Conservation (phyloP, 1,139 yeast species). For the Petasospora fabianii region DNA sequence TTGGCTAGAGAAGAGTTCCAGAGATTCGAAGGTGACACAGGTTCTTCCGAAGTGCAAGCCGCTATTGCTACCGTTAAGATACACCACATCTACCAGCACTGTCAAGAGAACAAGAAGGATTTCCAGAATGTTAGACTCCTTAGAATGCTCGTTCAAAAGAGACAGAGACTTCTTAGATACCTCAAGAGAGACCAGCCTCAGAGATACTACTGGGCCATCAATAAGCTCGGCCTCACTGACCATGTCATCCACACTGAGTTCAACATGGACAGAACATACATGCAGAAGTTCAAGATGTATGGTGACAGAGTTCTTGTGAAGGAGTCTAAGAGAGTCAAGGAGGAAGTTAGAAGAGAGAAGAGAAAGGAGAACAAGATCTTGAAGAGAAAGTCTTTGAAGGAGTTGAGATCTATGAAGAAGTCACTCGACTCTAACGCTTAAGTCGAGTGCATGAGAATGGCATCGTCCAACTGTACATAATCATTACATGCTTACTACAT, state of each 20-base stretch:
- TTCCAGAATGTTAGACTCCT: constrained; percentile 62
- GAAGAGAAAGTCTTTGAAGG: constrained; percentile 25
- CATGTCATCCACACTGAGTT: constrained; percentile 75
- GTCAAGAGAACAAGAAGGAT: constrained; percentile 72
- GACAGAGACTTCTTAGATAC: constrained; percentile 80
- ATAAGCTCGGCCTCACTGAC: constrained; percentile 84
- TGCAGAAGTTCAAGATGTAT: constrained; percentile 81
- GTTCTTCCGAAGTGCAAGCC: constrained; percentile 94
- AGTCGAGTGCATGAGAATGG: neutral
- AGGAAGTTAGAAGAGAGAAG: constrained; percentile 38
- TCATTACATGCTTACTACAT: neutral
- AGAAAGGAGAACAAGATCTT: constrained; percentile 38
- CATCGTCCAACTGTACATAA: neutral
- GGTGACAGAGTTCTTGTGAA: constrained; percentile 36
- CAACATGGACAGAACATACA: constrained; percentile 77
- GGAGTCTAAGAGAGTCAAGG: constrained; percentile 41
- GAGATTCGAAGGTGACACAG: constrained; percentile 86
- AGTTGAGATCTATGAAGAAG: constrained; percentile 24
- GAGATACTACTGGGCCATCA: constrained; percentile 79
- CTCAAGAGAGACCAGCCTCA: constrained; percentile 76
- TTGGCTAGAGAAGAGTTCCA: constrained; percentile 77
- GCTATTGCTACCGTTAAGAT: constrained; percentile 82
- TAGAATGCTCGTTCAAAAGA: constrained; percentile 80
- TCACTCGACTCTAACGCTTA: constrained; percentile 17
- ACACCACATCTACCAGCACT: constrained; percentile 73